Evolutionary conservation across 2,329 filamentous ascomycete genomes (phyloP), one percentile per base, ranked within the genome.

Genomic region (Colletotrichum camelliae): DNA sequence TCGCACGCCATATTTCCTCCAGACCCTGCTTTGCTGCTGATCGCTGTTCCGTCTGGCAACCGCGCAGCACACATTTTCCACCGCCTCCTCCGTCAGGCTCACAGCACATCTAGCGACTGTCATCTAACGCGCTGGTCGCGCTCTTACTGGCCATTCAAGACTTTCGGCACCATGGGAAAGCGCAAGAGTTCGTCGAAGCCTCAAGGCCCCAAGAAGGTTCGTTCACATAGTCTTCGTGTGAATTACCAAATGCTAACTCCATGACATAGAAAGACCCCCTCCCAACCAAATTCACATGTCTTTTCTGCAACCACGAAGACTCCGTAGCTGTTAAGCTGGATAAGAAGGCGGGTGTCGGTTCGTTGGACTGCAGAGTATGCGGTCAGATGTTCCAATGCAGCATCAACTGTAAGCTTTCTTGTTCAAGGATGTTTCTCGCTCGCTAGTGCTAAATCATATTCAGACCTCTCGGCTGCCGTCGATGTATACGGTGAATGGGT

Each of bases 401-500:
- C 70, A 96, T 98, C 82, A 98, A 98, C 84, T 98, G 96, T 97
- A 87, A 80, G 92, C 86, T 77, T 52, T 39, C 39, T 7, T 35
- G 43, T 39, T 29, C 31, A 24, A 37, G n/a, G 10, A 52, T 64
- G 33, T n/a, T 24, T 52, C 64, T 21, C 60, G 73, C 70, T 16
- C 76, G 70, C 75, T 43, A 75, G 55, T 60, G 55, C 74, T 76
- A 70, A 52, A 75, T 79, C 81, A 31, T 16, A 39, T 61, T 16
- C 65, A 98, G 95, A 97, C 84, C 92, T 98, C 31, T 97, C 95
- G 31, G 95, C 94, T 16, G 92, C 95, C 1, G 96, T 99, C 62
- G 97, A 99, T 83, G 96, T 99, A 9, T 99, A 99, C 83, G 95
- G 95, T 39, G 97, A 98, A 85, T 99, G 97, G 97, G 95, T 99